phyloP scores from a whole-genome alignment of 225 moss, liverwort and hornwort genomes.

The Straminergon stramineum region DNA sequence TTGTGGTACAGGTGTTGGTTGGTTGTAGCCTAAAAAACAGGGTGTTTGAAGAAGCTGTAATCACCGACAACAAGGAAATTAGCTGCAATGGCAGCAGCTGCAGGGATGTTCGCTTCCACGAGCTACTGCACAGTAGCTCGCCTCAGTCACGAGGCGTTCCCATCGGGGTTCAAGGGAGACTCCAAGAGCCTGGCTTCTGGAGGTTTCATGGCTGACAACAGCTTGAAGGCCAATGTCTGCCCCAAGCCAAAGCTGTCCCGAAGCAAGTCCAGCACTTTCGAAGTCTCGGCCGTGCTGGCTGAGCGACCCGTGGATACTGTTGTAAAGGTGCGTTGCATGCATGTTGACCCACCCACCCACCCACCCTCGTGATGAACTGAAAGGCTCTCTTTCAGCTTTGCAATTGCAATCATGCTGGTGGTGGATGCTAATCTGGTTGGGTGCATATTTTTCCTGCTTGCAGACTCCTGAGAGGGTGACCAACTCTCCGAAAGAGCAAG shows the following conservation, averaged over 20 bases:
- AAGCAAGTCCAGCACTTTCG: neutral
- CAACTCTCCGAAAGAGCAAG: neutral
- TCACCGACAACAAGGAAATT: neutral
- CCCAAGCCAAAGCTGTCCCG: neutral
- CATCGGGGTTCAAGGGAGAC: constrained; percentile 29
- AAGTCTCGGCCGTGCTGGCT: constrained; percentile 32
- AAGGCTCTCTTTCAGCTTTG: neutral
- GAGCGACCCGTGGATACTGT: constrained; percentile 32
- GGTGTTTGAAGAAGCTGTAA: neutral
- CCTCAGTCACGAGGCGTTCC: neutral
- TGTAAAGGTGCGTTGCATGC: neutral
- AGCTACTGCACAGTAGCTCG: constrained; percentile 12
- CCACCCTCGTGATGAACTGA: neutral
- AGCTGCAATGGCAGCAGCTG: constrained; percentile 19
- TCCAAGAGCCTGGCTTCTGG: neutral
- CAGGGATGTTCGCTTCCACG: constrained; percentile 32
- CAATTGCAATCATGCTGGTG: neutral
- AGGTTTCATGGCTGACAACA: constrained; percentile 1
- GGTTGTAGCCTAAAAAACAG: neutral
- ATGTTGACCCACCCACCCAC: neutral
- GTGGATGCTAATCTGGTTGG: neutral
- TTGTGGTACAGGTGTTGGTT: neutral
- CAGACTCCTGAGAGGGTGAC: constrained; percentile 13
- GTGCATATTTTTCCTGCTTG: neutral
- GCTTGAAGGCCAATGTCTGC: constrained; percentile 2